Evolutionary conservation across 176 grass and related monocot genomes (phyloP), one percentile per base, ranked within the genome.

Genomic region (Puya raimondii): DNA sequence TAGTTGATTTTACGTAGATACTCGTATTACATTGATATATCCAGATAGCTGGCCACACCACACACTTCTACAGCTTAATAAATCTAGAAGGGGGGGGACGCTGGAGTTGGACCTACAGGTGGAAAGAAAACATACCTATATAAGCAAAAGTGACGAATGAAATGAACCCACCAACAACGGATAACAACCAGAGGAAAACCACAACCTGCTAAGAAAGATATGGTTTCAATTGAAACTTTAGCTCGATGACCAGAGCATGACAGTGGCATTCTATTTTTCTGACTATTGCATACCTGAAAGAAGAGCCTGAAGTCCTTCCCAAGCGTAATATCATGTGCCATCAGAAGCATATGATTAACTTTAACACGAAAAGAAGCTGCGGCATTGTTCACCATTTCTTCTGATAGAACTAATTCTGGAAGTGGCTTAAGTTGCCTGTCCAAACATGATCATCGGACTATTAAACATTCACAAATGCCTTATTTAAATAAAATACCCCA

Each of bases 251-350:
- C 56, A 59, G 56, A 59, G 21, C 2, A 20, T 42, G 56, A 10
- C 17, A 61, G 16, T 20, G 21, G 14, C 14, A 61, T 61, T 59
- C 22, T 61, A n/a, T 61, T 61, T 61, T 9, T 59, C 13, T 59
- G 56, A 69, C 0, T 21, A 48, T 23, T 72, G 17, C 23, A 56
- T 53, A 92, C 94, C 87, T 91, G 94, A 80, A 87, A 99, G 82
- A 99, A 86, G 29, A 88, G 80, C 64, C 72, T 70, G 72, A 99
- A 86, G 61, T 93, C 94, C 70, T 91, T 99, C 74, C 89, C 89
- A 78, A 93, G 82, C 12, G 94, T 93, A 69, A 99, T 93, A 64
- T 91, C 94, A 86, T 99, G 94, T 7, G 94, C 90, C 80, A 91
- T 86, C 87, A 91, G 86, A 68, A 93, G 79, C 82, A 93, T 82